A percentile compares a stretch with the other conserved stretches of the same genome.
phyloP scores from a whole-genome alignment of 129 eudicot species.

The Tagetes erecta region DNA sequence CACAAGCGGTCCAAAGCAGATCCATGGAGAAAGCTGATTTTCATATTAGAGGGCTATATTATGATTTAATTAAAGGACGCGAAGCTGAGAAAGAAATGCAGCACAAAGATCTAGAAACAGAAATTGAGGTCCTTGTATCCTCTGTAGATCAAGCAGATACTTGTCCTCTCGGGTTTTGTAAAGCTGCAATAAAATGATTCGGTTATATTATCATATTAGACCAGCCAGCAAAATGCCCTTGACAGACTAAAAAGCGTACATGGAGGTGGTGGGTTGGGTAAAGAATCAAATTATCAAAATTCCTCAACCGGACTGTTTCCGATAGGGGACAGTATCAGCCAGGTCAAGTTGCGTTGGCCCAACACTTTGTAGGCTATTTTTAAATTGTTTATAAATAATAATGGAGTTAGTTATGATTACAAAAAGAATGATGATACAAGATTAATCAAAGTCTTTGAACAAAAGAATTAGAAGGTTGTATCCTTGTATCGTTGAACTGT shows the following conservation, averaged over 20 bases:
- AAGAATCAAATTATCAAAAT: background rate
- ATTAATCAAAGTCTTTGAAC: background rate
- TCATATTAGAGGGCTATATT: constrained; percentile 18
- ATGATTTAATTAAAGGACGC: constrained; percentile 52
- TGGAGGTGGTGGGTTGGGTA: background rate
- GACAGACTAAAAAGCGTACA: background rate
- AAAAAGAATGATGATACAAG: background rate
- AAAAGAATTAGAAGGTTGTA: background rate
- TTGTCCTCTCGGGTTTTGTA: constrained; percentile 94
- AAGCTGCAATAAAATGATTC: constrained; percentile 49
- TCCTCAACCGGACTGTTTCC: background rate
- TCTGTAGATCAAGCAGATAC: constrained; percentile 88
- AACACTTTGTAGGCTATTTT: background rate
- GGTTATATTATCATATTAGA: background rate
- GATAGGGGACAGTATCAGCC: background rate
- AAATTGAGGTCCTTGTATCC: constrained; percentile 91
- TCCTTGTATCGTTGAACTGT: background rate
- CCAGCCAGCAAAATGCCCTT: background rate
- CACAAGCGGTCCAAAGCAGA: constrained; percentile 25
- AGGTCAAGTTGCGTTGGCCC: background rate
- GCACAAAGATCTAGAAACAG: constrained; percentile 93
- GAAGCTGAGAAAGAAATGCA: constrained; percentile 96
- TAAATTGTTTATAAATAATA: background rate
- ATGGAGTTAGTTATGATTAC: background rate
- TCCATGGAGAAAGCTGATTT: constrained; percentile 51